A percentile compares a stretch with the other conserved stretches of the same genome.
Conservation (phyloP, 768 basidiomycete species). For the Austroboletus festivus region DNA sequence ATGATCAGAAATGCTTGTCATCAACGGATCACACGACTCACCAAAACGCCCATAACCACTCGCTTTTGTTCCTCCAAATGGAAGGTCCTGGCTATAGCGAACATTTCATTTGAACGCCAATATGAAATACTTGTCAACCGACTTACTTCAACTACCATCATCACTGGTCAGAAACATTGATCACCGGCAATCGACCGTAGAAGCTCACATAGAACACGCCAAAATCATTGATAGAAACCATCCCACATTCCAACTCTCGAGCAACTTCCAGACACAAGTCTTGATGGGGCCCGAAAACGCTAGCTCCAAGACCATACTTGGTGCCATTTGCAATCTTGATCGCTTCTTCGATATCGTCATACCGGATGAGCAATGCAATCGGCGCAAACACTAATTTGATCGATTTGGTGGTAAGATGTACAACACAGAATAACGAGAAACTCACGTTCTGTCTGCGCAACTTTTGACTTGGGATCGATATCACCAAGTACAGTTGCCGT, state of each 20-base stretch:
- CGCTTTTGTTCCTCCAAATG: conserved; percentile 90
- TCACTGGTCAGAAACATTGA: conserved; percentile 12
- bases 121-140: conserved; percentile 5
- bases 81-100: conserved; percentile 72
- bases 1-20: conserved; percentile 7
- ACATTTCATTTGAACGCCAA: background rate
- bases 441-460: conserved; percentile 77
- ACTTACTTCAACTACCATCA: conserved; percentile 61
- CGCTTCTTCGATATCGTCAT: conserved; percentile 80
- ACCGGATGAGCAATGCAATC: conserved; percentile 81
- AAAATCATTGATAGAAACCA: conserved; percentile 97
- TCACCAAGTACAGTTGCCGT: conserved; percentile 82
- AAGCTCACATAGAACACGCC: conserved; percentile 77
- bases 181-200: background rate
- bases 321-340: conserved; percentile 87
- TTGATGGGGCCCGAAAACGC: conserved; percentile 89
- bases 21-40: conserved; percentile 29
- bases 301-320: conserved; percentile 87
- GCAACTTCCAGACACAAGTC: conserved; percentile 77
- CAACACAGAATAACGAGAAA: background rate
- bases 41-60: conserved; percentile 95
- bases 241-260: conserved; percentile 81
- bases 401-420: conserved; percentile 8
- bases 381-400: conserved; percentile 82
- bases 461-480: conserved; percentile 64